A percentile compares a stretch with the other conserved stretches of the same genome.
phyloP scores from a whole-genome alignment of 2,329 filamentous ascomycete genomes.

The Fusarium cicatricum region DNA sequence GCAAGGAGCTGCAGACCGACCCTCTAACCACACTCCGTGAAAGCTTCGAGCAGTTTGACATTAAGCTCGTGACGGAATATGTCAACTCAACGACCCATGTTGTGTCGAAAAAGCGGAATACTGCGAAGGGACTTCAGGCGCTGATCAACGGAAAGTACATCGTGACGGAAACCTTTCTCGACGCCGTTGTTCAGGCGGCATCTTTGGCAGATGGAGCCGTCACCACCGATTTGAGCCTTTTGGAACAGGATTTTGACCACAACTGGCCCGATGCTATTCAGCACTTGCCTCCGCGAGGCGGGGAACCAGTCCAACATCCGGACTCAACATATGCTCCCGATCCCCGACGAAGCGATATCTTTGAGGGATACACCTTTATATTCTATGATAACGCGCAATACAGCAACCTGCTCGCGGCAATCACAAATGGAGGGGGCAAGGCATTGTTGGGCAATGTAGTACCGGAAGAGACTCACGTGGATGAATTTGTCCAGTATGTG shows the following conservation, averaged over 20 bases:
- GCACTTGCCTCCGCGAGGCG: conserved; percentile 76
- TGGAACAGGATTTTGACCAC: conserved; percentile 82
- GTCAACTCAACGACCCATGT: conserved; percentile 81
- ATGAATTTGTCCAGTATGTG: conserved; percentile 82
- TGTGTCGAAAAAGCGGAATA: conserved; percentile 88
- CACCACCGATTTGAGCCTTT: conserved; percentile 57
- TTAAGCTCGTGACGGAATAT: conserved; percentile 84
- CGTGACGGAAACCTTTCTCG: conserved; percentile 76
- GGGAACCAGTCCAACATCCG: conserved; percentile 76
- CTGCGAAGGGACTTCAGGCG: conserved; percentile 84
- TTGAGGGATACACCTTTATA: conserved; percentile 87
- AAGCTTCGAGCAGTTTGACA: conserved; percentile 82
- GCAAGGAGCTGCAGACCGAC: conserved; percentile 73
- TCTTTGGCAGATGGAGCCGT: conserved; percentile 57
- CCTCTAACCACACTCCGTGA: conserved; percentile 69
- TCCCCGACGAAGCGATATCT: conserved; percentile 70
- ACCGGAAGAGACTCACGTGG: conserved; percentile 69
- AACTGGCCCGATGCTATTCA: conserved; percentile 80
- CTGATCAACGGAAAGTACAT: conserved; percentile 83
- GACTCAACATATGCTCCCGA: conserved; percentile 78
- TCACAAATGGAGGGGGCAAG: conserved; percentile 85
- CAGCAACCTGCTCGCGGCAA: conserved; percentile 75
- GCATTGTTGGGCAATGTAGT: conserved; percentile 72
- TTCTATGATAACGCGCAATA: conserved; percentile 83
- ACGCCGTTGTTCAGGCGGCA: conserved; percentile 72